Conservation (phyloP, 2,329 filamentous ascomycete genomes). For the Dactylellina leptospora region DNA sequence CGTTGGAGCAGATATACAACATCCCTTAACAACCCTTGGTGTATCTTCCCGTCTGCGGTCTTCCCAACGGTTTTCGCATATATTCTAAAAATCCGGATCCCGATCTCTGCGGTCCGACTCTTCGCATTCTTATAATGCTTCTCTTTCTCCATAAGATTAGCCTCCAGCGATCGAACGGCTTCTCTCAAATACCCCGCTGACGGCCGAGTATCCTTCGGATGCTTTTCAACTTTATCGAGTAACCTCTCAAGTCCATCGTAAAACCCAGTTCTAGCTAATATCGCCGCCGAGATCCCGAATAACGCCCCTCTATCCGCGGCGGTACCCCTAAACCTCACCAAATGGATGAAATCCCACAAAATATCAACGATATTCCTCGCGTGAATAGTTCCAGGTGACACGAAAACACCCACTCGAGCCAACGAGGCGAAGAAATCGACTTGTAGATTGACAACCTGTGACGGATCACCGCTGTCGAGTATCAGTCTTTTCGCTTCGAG, state of each 20-base stretch:
- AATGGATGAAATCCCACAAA: constrained; percentile 6
- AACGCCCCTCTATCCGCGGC: constrained; percentile 3
- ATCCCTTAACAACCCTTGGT: constrained; percentile 27
- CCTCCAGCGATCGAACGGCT: not conserved
- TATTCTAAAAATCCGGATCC: constrained; percentile 17
- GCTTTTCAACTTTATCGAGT: constrained; percentile 10
- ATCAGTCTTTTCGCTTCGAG: constrained; percentile 41
- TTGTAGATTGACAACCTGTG: constrained; percentile 18
- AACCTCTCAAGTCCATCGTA: constrained; percentile 23
- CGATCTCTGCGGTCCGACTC: constrained; percentile 15
- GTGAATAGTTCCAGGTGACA: constrained; percentile 1
- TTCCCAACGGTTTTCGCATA: constrained; percentile 1
- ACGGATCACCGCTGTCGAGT: constrained; percentile 6
- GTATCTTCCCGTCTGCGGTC: not conserved
- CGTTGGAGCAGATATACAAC: constrained; percentile 5
- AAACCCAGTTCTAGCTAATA: constrained; percentile 18
- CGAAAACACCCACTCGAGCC: not conserved
- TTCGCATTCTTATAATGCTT: constrained; percentile 1
- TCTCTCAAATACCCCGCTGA: not conserved
- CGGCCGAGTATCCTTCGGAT: not conserved
- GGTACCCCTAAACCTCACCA: constrained; percentile 22
- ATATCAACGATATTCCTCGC: constrained; percentile 13
- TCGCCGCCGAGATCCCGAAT: constrained; percentile 8
- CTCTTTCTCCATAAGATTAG: not conserved
- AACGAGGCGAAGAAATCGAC: constrained; percentile 27